Conservation (phyloP, 164 flowering plant species). For the Umbilicus rupestris region DNA sequence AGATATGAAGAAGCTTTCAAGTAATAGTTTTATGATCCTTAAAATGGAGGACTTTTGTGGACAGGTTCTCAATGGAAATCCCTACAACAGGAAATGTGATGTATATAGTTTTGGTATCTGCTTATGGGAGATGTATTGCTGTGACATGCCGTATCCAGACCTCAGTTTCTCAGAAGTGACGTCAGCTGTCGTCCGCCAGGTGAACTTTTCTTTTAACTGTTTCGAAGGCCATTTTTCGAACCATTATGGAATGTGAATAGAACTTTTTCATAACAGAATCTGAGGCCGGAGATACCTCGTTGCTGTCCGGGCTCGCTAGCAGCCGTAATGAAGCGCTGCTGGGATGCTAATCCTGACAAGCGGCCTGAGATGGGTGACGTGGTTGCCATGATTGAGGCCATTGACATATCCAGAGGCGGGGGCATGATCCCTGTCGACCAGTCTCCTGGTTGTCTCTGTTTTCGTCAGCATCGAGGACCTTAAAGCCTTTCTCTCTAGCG, state of each 20-base stretch:
- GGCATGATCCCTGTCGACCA: conserved; percentile 50
- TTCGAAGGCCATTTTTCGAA: neutral
- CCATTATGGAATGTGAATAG: neutral
- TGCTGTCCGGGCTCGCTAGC: conserved; percentile 48
- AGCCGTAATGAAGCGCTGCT: conserved; percentile 48
- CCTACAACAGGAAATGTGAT: conserved; percentile 48
- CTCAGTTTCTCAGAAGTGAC: conserved; percentile 57
- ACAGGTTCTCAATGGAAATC: conserved; percentile 47
- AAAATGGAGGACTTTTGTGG: too few species aligned
- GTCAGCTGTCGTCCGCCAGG: conserved; percentile 55
- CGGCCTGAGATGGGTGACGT: conserved; percentile 56
- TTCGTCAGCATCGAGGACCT: conserved; percentile 33
- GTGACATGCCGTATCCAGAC: conserved; percentile 62
- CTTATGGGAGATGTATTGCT: conserved; percentile 61
- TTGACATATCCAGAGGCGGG: conserved; percentile 47
- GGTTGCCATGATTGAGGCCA: conserved; percentile 43
- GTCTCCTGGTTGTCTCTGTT: conserved; percentile 38
- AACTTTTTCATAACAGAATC: conserved; percentile 22
- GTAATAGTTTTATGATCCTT: too few species aligned
- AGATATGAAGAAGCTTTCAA: too few species aligned
- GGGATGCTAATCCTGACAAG: conserved; percentile 50
- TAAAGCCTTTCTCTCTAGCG: too few species aligned
- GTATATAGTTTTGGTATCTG: conserved; percentile 59
- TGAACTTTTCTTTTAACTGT: conserved; percentile 4
- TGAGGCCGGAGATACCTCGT: conserved; percentile 52